These are phyloP conservation scores for Exophiala dermatitidis DNA, from an alignment of 2,329 filamentous ascomycete species.

Conservation along the genomic window DNA sequence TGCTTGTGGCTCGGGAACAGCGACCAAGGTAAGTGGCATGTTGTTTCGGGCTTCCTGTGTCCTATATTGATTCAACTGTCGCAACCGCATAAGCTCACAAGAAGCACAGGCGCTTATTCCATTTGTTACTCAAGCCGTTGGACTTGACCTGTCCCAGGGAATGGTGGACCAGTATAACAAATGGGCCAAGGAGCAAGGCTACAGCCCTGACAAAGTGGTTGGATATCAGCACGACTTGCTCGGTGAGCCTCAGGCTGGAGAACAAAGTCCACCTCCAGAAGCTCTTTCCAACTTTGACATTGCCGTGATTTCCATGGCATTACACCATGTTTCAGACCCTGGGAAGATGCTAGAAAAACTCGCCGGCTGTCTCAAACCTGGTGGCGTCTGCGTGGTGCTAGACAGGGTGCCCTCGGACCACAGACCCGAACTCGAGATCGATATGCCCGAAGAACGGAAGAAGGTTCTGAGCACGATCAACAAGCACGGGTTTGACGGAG, in stretches of 20 bases:
- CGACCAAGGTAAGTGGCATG: too few relatives aligned
- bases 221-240: constrained; percentile 54
- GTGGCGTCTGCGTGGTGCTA: constrained; percentile 59
- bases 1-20: too few relatives aligned
- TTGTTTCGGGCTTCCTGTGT: too few relatives aligned
- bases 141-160: constrained; percentile 61
- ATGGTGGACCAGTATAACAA: constrained; percentile 64
- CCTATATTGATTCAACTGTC: too few relatives aligned
- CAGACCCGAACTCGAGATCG: neutral
- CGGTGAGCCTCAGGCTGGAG: constrained; percentile 44
- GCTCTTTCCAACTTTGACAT: constrained; percentile 58
- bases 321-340: constrained; percentile 62
- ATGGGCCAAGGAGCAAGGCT: constrained; percentile 46
- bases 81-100: too few relatives aligned
- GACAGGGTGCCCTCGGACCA: constrained; percentile 47
- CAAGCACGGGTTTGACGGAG: constrained; percentile 58
- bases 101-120: constrained; percentile 47
- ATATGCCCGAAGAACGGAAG: constrained; percentile 38
- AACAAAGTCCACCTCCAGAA: constrained; percentile 48
- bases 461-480: constrained; percentile 49
- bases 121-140: constrained; percentile 56
- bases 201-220: constrained; percentile 47
- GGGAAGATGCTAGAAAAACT: constrained; percentile 52
- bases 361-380: constrained; percentile 53
- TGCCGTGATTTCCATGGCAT: constrained; percentile 53